Evolutionary conservation across 2,329 filamentous ascomycete species (phyloP).

Genomic region (Sclerotiophoma versabilis): DNA sequence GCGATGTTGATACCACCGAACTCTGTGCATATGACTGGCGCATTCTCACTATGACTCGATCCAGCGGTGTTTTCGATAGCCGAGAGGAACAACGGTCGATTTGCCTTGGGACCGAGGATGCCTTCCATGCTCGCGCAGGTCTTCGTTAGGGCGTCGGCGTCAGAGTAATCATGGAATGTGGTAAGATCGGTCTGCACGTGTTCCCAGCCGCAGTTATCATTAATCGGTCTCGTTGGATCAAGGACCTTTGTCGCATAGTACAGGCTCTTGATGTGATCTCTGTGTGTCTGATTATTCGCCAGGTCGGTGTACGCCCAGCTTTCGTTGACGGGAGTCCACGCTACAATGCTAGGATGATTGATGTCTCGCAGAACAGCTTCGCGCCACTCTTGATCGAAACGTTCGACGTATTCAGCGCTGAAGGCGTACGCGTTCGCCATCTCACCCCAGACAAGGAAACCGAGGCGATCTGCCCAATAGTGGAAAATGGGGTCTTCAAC

Average conservation of each 20-base stretch:
- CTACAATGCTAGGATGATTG: conserved; percentile 69
- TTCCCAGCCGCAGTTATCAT: conserved; percentile 77
- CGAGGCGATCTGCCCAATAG: conserved; percentile 67
- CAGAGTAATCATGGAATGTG: conserved; percentile 73
- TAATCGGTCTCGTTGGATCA: conserved; percentile 69
- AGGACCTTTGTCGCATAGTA: conserved; percentile 71
- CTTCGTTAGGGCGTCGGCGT: conserved; percentile 62
- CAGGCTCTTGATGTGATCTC: conserved; percentile 68
- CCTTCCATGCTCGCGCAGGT: conserved; percentile 62
- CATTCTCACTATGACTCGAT: conserved; percentile 59
- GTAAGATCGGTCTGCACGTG: conserved; percentile 70
- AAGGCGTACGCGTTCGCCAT: conserved; percentile 72
- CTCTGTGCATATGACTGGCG: conserved; percentile 71
- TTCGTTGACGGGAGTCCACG: conserved; percentile 72
- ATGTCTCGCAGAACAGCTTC: conserved; percentile 69
- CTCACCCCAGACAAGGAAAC: conserved; percentile 70
- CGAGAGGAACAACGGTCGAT: conserved; percentile 62
- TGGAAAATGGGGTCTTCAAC: conserved; percentile 68
- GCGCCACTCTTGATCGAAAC: conserved; percentile 70
- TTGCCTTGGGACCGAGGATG: conserved; percentile 62
- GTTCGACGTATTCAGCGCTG: conserved; percentile 62
- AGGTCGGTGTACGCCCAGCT: conserved; percentile 70
- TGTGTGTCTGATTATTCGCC: conserved; percentile 63
- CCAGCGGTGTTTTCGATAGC: conserved; percentile 54
- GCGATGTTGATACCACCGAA: conserved; percentile 74